A percentile compares a stretch with the other conserved stretches of the same genome.
Evolutionary conservation across 352 stramenopile genomes (phyloP).

Genomic region (Pythium oligandrum): DNA sequence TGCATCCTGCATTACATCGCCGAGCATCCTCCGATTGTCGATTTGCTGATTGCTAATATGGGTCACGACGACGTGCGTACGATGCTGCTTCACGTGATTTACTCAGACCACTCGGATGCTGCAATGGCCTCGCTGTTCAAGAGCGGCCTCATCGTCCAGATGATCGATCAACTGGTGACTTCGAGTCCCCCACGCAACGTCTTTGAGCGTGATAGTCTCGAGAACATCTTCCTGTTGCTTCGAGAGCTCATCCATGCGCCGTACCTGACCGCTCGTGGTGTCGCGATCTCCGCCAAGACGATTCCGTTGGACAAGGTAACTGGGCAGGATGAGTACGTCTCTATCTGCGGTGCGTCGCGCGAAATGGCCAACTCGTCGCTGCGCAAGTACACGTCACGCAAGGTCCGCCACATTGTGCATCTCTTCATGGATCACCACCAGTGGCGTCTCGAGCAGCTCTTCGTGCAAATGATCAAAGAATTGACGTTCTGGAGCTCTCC

Average conservation of each 20-base stretch:
- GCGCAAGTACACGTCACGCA: slow-evolving; percentile 83
- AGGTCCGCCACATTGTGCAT: slow-evolving; percentile 79
- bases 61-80: slow-evolving; percentile 79
- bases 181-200: slow-evolving; percentile 65
- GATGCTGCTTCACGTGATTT: slow-evolving; percentile 73
- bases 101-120: slow-evolving; percentile 79
- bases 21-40: slow-evolving; percentile 44
- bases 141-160: slow-evolving; percentile 65
- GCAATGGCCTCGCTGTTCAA: slow-evolving; percentile 68
- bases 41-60: slow-evolving; percentile 76
- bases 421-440: slow-evolving; percentile 80
- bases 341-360: slow-evolving; percentile 76
- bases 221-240: slow-evolving; percentile 78
- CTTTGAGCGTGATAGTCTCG: slow-evolving; percentile 70
- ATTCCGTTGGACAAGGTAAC: slow-evolving; percentile 85
- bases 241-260: slow-evolving; percentile 79
- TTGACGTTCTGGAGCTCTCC: slow-evolving; percentile 79
- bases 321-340: slow-evolving; percentile 84
- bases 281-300: slow-evolving; percentile 83
- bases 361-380: slow-evolving; percentile 79
- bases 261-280: slow-evolving; percentile 74
- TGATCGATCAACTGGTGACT: slow-evolving; percentile 74
- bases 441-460: slow-evolving; percentile 58
- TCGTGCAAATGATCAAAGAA: slow-evolving; percentile 81
- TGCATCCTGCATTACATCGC: slow-evolving; percentile 76